These are phyloP conservation scores for Erysimum pusillum DNA, from an alignment of 441 rosid genomes.

Conservation along the genomic window DNA sequence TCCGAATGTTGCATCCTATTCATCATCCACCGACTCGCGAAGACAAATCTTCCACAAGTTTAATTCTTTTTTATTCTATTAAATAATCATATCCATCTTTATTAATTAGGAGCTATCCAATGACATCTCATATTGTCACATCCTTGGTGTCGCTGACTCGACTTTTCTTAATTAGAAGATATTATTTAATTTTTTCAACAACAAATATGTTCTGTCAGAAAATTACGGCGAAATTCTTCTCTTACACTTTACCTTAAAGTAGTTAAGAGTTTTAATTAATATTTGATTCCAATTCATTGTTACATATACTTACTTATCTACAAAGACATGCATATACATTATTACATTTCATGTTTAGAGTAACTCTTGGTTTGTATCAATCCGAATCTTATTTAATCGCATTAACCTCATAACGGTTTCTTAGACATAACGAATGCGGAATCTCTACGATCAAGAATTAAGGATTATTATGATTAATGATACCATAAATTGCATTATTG, in stretches of 20 bases:
- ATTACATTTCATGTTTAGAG: neutral
- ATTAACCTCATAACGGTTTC: conserved; percentile 15
- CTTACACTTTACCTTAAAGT: neutral
- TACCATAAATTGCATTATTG: conserved; percentile 1
- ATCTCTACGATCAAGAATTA: conserved; percentile 8
- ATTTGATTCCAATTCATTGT: neutral
- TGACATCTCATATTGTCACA: conserved; percentile 18
- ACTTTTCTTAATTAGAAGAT: conserved; percentile 17
- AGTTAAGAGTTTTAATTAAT: neutral
- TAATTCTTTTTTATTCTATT: neutral
- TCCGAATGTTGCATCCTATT: conserved; percentile 24
- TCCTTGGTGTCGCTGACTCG: conserved; percentile 42
- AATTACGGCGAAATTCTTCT: conserved; percentile 29
- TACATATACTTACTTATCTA: neutral
- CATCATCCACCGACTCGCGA: conserved; percentile 33
- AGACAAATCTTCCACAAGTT: conserved; percentile 4
- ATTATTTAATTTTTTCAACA: neutral
- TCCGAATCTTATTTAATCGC: conserved; percentile 10
- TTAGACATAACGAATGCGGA: neutral
- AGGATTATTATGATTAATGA: conserved; percentile 14
- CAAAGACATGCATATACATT: neutral
- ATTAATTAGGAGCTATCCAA: conserved; percentile 14
- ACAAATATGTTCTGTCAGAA: conserved; percentile 9
- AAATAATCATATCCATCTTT: neutral
- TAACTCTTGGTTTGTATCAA: neutral